Conservation (phyloP, 1,139 yeast genomes). For the Yamadazyma kanchanaburiensis region DNA sequence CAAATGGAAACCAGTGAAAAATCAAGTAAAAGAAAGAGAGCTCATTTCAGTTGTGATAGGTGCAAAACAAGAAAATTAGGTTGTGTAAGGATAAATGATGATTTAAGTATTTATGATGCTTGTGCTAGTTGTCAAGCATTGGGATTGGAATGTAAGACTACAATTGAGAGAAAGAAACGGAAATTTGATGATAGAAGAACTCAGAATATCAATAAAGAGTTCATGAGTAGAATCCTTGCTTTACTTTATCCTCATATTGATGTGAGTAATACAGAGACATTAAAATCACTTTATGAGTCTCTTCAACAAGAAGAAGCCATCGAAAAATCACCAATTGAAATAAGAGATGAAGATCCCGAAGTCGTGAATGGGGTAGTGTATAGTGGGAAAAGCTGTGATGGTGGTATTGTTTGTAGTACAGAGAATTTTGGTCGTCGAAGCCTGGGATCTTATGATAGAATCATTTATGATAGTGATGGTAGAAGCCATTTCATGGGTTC, state of each 20-base stretch:
- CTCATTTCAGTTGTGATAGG: slow-evolving; percentile 41
- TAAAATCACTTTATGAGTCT: slow-evolving; percentile 27
- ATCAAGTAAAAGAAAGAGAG: slow-evolving; percentile 14
- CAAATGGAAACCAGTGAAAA: background rate
- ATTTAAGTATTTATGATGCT: slow-evolving; percentile 7
- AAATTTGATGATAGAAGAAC: slow-evolving; percentile 32
- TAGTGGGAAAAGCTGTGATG: slow-evolving; percentile 10
- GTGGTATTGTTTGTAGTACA: slow-evolving; percentile 7
- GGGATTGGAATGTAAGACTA: slow-evolving; percentile 8
- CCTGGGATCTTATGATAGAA: slow-evolving; percentile 9
- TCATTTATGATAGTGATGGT: slow-evolving; percentile 14
- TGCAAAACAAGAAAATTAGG: slow-evolving; percentile 42
- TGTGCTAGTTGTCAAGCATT: slow-evolving; percentile 8
- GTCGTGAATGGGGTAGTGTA: slow-evolving; percentile 5
- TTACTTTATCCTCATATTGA: slow-evolving; percentile 41
- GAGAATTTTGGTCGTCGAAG: slow-evolving; percentile 5
- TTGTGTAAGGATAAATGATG: slow-evolving; percentile 25
- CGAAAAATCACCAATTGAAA: slow-evolving; percentile 20
- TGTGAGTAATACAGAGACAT: slow-evolving; percentile 30
- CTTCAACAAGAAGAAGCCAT: slow-evolving; percentile 24
- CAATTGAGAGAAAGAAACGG: slow-evolving; percentile 9
- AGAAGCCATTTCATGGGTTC: slow-evolving; percentile 15
- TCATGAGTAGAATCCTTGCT: slow-evolving; percentile 25
- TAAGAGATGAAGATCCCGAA: slow-evolving; percentile 1
- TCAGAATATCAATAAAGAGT: slow-evolving; percentile 37